A percentile compares a stretch with the other conserved stretches of the same genome.
Evolutionary conservation across 345 rosid species (phyloP).

Genomic region (Salix udensis): DNA sequence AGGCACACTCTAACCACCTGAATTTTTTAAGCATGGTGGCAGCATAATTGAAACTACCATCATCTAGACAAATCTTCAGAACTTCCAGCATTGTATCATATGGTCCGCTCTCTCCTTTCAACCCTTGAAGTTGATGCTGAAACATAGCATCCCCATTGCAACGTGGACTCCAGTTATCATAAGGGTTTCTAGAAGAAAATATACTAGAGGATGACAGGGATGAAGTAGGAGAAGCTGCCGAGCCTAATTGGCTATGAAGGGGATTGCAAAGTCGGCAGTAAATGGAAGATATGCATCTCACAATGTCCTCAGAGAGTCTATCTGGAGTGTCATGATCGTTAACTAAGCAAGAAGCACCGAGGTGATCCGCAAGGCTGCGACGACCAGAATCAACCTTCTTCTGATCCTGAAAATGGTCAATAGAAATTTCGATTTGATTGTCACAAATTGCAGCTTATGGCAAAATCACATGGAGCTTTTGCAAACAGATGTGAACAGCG

Average conservation of each 20-base stretch:
- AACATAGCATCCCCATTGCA: constrained; percentile 40
- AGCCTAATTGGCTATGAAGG: constrained; percentile 28
- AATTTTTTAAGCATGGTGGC: constrained; percentile 58
- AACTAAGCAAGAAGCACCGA: constrained; percentile 41
- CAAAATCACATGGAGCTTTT: background rate
- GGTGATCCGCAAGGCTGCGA: constrained; percentile 73
- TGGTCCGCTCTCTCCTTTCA: constrained; percentile 45
- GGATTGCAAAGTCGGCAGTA: constrained; percentile 62
- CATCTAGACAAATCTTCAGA: constrained; percentile 53
- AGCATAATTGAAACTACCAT: constrained; percentile 55
- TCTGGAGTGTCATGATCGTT: constrained; percentile 41
- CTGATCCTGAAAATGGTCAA: constrained; percentile 37
- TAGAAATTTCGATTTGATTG: background rate
- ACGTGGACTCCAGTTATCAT: constrained; percentile 56
- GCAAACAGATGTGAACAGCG: background rate
- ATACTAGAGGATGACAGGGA: constrained; percentile 68
- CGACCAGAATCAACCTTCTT: constrained; percentile 41
- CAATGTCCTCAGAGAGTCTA: constrained; percentile 68
- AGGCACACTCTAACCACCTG: constrained; percentile 43
- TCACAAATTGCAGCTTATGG: background rate
- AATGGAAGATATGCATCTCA: constrained; percentile 77
- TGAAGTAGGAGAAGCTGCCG: constrained; percentile 58
- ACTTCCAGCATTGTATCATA: constrained; percentile 47
- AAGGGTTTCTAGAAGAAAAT: constrained; percentile 62
- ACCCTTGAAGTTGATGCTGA: constrained; percentile 28